A percentile compares a stretch with the other conserved stretches of the same genome.
These are phyloP conservation scores for Amanita subjunquillea DNA, from an alignment of 768 basidiomycete species.

Conservation along the genomic window DNA sequence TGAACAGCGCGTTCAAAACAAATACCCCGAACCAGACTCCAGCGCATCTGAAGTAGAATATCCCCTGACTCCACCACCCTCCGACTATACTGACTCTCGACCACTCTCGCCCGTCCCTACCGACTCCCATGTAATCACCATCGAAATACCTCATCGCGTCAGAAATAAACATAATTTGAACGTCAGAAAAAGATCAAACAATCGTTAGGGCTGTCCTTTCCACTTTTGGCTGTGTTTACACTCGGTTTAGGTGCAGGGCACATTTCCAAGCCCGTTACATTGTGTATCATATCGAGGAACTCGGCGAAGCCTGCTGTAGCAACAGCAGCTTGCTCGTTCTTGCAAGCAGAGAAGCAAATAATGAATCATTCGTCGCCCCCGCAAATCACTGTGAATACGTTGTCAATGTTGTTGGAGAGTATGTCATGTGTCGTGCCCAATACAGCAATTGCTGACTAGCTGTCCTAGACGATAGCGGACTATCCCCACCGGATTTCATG, in stretches of 20 bases:
- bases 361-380: background rate
- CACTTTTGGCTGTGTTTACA: no score
- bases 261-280: slow-evolving; percentile 23
- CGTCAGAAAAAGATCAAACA: slow-evolving; percentile 2
- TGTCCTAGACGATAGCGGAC: slow-evolving; percentile 34
- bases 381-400: slow-evolving; percentile 22
- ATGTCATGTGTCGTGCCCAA: slow-evolving; percentile 9
- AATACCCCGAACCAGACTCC: slow-evolving; percentile 18
- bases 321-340: slow-evolving; percentile 37
- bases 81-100: slow-evolving; percentile 59
- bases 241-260: background rate
- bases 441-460: slow-evolving; percentile 3
- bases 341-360: slow-evolving; percentile 11
- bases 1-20: slow-evolving; percentile 22
- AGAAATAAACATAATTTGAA: slow-evolving; percentile 5
- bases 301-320: slow-evolving; percentile 62
- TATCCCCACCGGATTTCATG: slow-evolving; percentile 68
- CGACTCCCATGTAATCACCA: slow-evolving; percentile 10
- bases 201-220: background rate
- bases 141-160: slow-evolving; percentile 9
- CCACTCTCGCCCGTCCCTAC: slow-evolving; percentile 41
- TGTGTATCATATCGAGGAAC: slow-evolving; percentile 47
- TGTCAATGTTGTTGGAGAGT: slow-evolving; percentile 56
- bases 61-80: slow-evolving; percentile 70
- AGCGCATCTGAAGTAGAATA: slow-evolving; percentile 53